Percentiles rank a stretch among this genome's conserved stretches.
phyloP scores from a whole-genome alignment of 2,329 filamentous ascomycete genomes.

The Davidsoniella virescens region DNA sequence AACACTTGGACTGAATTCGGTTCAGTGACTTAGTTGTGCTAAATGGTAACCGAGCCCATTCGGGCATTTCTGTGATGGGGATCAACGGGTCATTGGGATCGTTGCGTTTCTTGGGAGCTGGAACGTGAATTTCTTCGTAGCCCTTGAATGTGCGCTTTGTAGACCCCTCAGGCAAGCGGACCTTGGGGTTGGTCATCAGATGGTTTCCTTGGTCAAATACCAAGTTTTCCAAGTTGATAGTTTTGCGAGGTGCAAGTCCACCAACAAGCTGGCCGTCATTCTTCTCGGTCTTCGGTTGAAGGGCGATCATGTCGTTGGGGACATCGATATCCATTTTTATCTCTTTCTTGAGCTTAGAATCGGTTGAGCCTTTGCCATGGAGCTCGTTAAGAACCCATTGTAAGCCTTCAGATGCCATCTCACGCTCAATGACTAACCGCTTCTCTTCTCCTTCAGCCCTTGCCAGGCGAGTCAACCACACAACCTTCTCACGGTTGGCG shows the following conservation, averaged over 20 bases:
- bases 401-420: constrained; percentile 81
- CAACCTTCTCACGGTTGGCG: constrained; percentile 80
- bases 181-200: constrained; percentile 97
- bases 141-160: constrained; percentile 94
- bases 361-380: constrained; percentile 49
- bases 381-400: constrained; percentile 79
- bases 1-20: constrained; percentile 90
- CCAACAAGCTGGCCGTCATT: constrained; percentile 57
- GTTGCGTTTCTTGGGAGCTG: constrained; percentile 72
- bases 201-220: constrained; percentile 97
- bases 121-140: constrained; percentile 96
- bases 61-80: constrained; percentile 73
- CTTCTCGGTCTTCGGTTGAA: constrained; percentile 34
- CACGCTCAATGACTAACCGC: constrained; percentile 62
- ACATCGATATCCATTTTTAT: constrained; percentile 93
- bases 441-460: constrained; percentile 66
- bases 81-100: constrained; percentile 69
- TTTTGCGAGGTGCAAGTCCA: constrained; percentile 68
- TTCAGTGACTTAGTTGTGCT: constrained; percentile 77
- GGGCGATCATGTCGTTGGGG: constrained; percentile 34
- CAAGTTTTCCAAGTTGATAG: constrained; percentile 89
- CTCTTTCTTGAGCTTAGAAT: constrained; percentile 50
- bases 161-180: constrained; percentile 82
- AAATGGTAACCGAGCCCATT: constrained; percentile 81
- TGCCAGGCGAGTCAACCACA: constrained; percentile 84